Percentiles rank a stretch among this genome's conserved stretches.
Conservation (phyloP, 2,329 filamentous ascomycete species). For the Magnaporthiopsis incrustans region DNA sequence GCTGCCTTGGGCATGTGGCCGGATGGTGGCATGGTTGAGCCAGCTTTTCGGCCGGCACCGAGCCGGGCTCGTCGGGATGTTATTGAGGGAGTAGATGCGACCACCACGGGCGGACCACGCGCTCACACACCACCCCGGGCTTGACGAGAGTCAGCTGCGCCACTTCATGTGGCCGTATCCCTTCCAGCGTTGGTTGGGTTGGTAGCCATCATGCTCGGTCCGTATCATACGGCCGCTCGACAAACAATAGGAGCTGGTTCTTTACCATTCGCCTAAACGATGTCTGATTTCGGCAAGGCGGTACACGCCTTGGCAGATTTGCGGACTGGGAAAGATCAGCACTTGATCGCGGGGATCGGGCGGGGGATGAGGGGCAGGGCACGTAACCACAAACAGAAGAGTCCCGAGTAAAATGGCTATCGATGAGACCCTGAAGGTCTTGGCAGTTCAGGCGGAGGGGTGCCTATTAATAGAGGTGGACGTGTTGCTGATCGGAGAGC, state of each 20-base stretch:
- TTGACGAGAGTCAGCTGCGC: not conserved
- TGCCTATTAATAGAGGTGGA: not conserved
- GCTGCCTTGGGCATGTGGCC: not conserved
- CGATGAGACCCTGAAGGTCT: not conserved
- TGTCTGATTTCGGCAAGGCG: not conserved
- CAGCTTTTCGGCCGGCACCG: not conserved
- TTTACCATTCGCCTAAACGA: not conserved
- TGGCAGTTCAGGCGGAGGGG: not conserved
- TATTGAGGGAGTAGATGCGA: not conserved
- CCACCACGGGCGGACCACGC: not conserved
- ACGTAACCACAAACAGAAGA: not conserved
- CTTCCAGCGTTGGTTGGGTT: not conserved
- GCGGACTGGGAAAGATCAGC: not conserved
- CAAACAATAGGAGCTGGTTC: not conserved
- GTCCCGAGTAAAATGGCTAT: not conserved
- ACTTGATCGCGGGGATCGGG: no score
- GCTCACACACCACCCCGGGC: not conserved
- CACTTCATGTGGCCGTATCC: not conserved
- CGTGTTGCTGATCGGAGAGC: not conserved
- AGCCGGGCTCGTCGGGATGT: not conserved
- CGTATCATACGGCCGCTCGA: not conserved
- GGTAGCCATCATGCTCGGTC: not conserved
- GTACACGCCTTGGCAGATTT: no score
- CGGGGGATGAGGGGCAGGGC: no score
- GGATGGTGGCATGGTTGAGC: not conserved